Percentiles rank a stretch among this genome's conserved stretches.
phyloP scores from a whole-genome alignment of 2,329 filamentous ascomycete genomes.

The Paecilomyces sp. region DNA sequence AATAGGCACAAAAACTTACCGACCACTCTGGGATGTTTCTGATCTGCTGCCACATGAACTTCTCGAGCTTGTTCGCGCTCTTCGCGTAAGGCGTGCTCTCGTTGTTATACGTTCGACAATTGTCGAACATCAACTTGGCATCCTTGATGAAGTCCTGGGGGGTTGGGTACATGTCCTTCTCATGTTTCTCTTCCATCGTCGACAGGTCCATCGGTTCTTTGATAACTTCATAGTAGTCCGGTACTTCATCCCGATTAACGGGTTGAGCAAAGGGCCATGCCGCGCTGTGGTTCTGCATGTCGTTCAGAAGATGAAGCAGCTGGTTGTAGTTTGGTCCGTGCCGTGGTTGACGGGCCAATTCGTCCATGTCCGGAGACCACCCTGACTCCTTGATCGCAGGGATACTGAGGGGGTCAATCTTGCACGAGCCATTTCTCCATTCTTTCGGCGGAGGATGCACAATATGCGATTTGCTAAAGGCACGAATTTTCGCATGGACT shows the following conservation, averaged over 20 bases:
- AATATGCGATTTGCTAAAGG: constrained; percentile 81
- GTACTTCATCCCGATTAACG: constrained; percentile 90
- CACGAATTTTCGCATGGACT: constrained; percentile 88
- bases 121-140: constrained; percentile 82
- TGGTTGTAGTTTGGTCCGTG: constrained; percentile 96
- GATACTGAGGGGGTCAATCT: constrained; percentile 81
- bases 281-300: constrained; percentile 86
- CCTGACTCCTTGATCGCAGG: constrained; percentile 84
- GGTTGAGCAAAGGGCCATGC: constrained; percentile 94
- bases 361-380: constrained; percentile 98
- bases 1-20: constrained; percentile 28
- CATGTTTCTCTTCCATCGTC: constrained; percentile 93
- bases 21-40: constrained; percentile 91
- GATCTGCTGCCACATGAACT: constrained; percentile 93
- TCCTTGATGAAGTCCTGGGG: constrained; percentile 92
- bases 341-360: constrained; percentile 85
- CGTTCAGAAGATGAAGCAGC: constrained; percentile 83
- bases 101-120: constrained; percentile 94
- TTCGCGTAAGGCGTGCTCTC: constrained; percentile 94
- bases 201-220: constrained; percentile 94
- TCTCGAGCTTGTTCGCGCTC: constrained; percentile 84
- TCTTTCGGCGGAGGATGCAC: constrained; percentile 77
- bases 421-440: constrained; percentile 68
- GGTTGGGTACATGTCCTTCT: constrained; percentile 82
- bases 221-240: constrained; percentile 99